Evolutionary conservation across 2,329 filamentous ascomycete genomes (phyloP), one percentile per base, ranked within the genome.

Genomic region (Claviceps pusilla): DNA sequence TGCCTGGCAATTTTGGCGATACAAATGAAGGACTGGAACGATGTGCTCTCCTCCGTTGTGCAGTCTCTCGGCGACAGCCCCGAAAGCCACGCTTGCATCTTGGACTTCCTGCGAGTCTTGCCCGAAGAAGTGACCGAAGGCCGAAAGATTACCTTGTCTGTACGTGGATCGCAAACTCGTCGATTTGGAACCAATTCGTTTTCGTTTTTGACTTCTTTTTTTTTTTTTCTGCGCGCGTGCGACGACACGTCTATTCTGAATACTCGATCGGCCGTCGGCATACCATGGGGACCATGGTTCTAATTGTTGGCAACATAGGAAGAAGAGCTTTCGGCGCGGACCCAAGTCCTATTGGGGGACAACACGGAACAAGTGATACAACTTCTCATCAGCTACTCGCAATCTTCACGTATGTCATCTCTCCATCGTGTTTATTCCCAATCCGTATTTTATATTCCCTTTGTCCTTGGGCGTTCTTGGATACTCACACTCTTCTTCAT

Each of bases 101-200:
- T 98, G 65, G 93, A 98, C 70, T 98, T 98, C 70, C 78, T 98
- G 60, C 89, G 89, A 70, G 90, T 98, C 64, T 83, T 98, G 60
- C 93, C 93, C 55, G 93, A 98, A 77, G 93, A 98, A 79, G 93
- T 98, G 66, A 97, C 88, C 63, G 91, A 98, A 78, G 93, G 93
- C 74, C 89, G 93, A 73, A 98, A 97, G 76, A 96, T 98, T 79
- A 95, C 89, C 78, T 80, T 98, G 74, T 90, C 89, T 82, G 90
- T 95, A 93, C 76, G 89, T 91, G 79, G 83, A 85, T 75, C 76
- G 75, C 75, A 69, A 62, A 48, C 65, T 67, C 67, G 72, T 69
- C 74, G 71, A 69, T 72, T 64, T 63, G 63, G 58, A 62, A 63
- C 57, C 59, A 62, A 59, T 49, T 39, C 3, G 9, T 39, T 39